A percentile compares a stretch with the other conserved stretches of the same genome.
These are phyloP conservation scores for Neurospora africana DNA, from an alignment of 495 filamentous ascomycete species.

Conservation along the genomic window DNA sequence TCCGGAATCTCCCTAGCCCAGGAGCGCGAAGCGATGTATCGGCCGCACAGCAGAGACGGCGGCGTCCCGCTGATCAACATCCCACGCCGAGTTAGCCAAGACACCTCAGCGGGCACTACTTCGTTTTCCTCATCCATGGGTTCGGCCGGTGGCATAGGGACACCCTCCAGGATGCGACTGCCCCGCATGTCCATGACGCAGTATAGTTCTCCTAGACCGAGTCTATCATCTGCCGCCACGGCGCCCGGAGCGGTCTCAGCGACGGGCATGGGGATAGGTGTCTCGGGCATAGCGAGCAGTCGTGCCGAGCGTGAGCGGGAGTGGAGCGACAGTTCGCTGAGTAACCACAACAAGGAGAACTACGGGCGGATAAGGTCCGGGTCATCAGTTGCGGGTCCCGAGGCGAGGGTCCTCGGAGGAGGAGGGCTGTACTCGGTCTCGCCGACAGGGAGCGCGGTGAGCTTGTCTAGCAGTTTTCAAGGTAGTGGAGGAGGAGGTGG, in stretches of 20 bases:
- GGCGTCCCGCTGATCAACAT: constrained; percentile 25
- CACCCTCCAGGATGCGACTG: constrained; percentile 21
- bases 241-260: constrained; percentile 6
- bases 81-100: constrained; percentile 31
- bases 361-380: constrained; percentile 11
- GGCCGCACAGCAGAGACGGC: constrained; percentile 38
- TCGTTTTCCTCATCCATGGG: constrained; percentile 7
- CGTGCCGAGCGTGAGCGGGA: not conserved
- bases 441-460: constrained; percentile 8
- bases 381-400: constrained; percentile 3
- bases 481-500: not conserved
- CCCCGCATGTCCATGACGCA: constrained; percentile 26
- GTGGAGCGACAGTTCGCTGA: constrained; percentile 15
- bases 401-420: not conserved
- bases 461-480: not conserved
- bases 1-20: constrained; percentile 26
- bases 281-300: not conserved
- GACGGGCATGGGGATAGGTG: not conserved
- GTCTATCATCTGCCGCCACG: constrained; percentile 12
- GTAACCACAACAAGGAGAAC: constrained; percentile 18
- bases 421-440: constrained; percentile 7
- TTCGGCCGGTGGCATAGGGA: constrained; percentile 2
- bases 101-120: constrained; percentile 1
- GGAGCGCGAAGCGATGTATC: constrained; percentile 32
- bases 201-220: constrained; percentile 19